Evolutionary conservation across 768 basidiomycete species (phyloP), one percentile per base, ranked within the genome.

Genomic region (Mycena albidolilacea): DNA sequence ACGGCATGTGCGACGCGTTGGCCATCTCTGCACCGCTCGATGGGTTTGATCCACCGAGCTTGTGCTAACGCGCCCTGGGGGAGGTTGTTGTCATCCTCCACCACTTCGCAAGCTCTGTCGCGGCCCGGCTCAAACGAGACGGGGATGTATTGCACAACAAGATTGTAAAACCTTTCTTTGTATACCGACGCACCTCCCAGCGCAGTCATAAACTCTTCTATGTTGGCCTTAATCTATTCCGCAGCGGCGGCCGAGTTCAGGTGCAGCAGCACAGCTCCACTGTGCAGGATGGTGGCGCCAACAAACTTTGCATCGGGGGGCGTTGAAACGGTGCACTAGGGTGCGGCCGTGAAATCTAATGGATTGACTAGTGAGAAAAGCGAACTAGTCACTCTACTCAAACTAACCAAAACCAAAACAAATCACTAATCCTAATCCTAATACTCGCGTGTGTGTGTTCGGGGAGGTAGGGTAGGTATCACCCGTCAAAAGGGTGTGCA

Each of bases 1-100:
- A 82, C 71, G 0, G 78, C 50, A 48, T 81, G 78, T 0, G 80
- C 81, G 0, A 69, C 63, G 7, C 54, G 61, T 64, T 83, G 84
- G 0, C 52, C 65, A 7, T 35, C 37, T 0, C 12, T 11, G 2
- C 80, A 70, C 1, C 64, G 21, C n/a, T 78, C 67, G 0, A 63
- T 19, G 0, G 79, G 73, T 57, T 83, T 82, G 15, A 83, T 78
- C 76, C 75, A 85, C 15, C 72, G 62, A 2, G 77, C 78, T 2
- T 23, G 17, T 0, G 44, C 46, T 1, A 83, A 69, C 19, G 59
- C 23, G 0, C 68, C 65, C 0, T 30, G 0, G 4, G 23, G 43
- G 0, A 80, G 39, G 30, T 59, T 61, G 38, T 74, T 80, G 35
- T 71, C 62, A 0, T 54, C n/a, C 44, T 82, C 79, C 0, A 78